Evolutionary conservation across 345 rosid species (phyloP).

Genomic region (Sapria himalayana): DNA sequence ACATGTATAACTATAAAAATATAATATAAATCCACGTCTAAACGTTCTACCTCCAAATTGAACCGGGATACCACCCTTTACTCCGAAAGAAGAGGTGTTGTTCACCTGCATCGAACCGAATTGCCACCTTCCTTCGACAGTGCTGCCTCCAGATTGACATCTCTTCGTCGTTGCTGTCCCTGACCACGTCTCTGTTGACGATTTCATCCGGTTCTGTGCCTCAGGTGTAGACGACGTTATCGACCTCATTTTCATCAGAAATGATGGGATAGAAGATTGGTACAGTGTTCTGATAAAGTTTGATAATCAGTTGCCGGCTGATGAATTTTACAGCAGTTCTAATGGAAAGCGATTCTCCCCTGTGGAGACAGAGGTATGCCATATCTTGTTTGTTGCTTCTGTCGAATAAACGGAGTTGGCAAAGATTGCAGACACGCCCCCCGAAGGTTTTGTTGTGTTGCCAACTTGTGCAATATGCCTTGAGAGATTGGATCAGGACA

Average conservation of each 20-base stretch:
- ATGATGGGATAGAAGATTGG: slow-evolving; percentile 82
- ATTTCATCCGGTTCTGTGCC: slow-evolving; percentile 52
- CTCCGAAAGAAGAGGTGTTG: slow-evolving; percentile 58
- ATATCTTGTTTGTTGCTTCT: slow-evolving; percentile 33
- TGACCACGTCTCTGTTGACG: slow-evolving; percentile 51
- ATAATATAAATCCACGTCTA: slow-evolving; percentile 8
- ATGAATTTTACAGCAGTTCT: slow-evolving; percentile 31
- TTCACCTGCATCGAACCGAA: slow-evolving; percentile 45
- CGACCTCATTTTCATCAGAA: slow-evolving; percentile 56
- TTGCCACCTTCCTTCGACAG: slow-evolving; percentile 44
- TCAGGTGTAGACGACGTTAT: slow-evolving; percentile 22
- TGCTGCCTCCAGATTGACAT: slow-evolving; percentile 43
- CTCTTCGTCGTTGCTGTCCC: slow-evolving; percentile 70
- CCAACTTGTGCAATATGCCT: slow-evolving; percentile 89
- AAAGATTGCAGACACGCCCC: slow-evolving; percentile 45
- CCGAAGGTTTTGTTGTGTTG: slow-evolving; percentile 47
- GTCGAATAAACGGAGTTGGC: slow-evolving; percentile 51
- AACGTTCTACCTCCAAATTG: slow-evolving; percentile 10
- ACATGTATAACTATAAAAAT: too few relatives aligned
- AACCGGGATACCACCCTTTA: slow-evolving; percentile 8
- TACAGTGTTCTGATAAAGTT: slow-evolving; percentile 57
- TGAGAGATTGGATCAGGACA: slow-evolving; percentile 88
- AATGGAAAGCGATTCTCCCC: slow-evolving; percentile 64
- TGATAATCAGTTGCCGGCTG: slow-evolving; percentile 33
- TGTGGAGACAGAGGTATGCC: slow-evolving; percentile 86